These are phyloP conservation scores for Apostasia shenzhenica DNA, from an alignment of 106 monocot genomes.

Conservation along the genomic window DNA sequence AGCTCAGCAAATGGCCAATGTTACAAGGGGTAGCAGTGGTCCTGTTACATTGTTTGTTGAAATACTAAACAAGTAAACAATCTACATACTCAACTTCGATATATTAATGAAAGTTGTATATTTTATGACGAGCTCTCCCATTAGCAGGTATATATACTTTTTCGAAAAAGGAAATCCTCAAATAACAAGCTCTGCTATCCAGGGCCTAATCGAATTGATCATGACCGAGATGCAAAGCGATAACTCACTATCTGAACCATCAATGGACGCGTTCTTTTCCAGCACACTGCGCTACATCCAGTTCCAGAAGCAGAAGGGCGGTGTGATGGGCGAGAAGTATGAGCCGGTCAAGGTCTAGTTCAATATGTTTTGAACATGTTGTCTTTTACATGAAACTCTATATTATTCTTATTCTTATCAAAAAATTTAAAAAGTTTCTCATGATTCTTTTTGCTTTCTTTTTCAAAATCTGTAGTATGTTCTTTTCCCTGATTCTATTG, in stretches of 20 bases:
- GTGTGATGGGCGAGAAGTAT: constrained; percentile 81
- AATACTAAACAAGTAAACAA: constrained; percentile 89
- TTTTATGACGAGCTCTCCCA: not conserved
- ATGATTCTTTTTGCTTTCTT: too few species aligned
- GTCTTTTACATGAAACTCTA: too few species aligned
- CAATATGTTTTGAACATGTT: too few species aligned
- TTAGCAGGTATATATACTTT: constrained; percentile 84
- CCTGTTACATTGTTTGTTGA: constrained; percentile 70
- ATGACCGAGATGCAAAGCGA: constrained; percentile 86
- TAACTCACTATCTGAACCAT: constrained; percentile 35
- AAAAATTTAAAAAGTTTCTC: too few species aligned
- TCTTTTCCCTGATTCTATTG: too few species aligned
- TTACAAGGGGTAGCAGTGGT: constrained; percentile 62
- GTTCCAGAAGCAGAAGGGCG: constrained; percentile 97
- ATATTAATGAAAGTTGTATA: not conserved
- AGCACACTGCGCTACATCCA: constrained; percentile 82
- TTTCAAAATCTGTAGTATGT: too few species aligned
- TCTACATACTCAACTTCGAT: not conserved
- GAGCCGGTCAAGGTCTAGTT: constrained; percentile 54
- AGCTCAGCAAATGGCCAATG: constrained; percentile 92
- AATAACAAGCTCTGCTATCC: constrained; percentile 63
- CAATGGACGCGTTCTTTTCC: constrained; percentile 75
- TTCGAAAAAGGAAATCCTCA: constrained; percentile 97
- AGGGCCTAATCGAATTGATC: constrained; percentile 82
- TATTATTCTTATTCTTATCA: too few species aligned